phyloP scores from a whole-genome alignment of 225 moss, liverwort and hornwort genomes.

The Rhytidiadelphus loreus region DNA sequence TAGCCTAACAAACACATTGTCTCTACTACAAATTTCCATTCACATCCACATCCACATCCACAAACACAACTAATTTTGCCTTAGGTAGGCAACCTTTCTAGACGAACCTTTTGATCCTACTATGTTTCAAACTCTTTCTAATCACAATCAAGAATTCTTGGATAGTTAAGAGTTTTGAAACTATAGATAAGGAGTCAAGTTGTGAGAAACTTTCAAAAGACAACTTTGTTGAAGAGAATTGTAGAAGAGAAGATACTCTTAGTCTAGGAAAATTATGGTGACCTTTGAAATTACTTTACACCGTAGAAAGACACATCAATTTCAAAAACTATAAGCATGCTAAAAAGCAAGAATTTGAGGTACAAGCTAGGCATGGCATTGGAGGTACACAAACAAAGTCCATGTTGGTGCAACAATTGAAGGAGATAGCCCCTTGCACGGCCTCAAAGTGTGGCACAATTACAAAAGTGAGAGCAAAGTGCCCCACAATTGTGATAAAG shows the following conservation, averaged over 20 bases:
- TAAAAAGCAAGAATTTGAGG: not conserved
- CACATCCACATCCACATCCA: not conserved
- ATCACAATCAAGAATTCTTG: not conserved
- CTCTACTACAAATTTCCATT: not conserved
- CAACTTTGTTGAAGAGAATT: not conserved
- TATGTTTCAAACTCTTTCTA: not conserved
- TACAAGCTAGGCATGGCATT: accelerated
- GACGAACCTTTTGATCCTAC: not conserved
- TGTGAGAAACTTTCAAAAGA: not conserved
- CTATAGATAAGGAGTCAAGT: accelerated
- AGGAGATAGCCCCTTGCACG: not conserved
- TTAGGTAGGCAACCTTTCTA: accelerated
- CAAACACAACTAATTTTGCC: not conserved
- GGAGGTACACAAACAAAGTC: accelerated
- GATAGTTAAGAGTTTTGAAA: not conserved
- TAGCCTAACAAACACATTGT: accelerated
- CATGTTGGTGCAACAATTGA: accelerated
- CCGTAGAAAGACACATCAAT: not conserved
- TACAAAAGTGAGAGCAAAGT: accelerated
- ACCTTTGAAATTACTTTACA: accelerated
- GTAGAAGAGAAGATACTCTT: not conserved
- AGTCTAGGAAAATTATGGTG: not conserved
- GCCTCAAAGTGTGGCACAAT: accelerated
- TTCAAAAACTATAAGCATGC: accelerated
- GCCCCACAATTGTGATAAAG: accelerated